Percentiles rank a stretch among this genome's conserved stretches.
These are phyloP conservation scores for Metschnikowia koreensis DNA, from an alignment of 805 yeast species.

Conservation along the genomic window DNA sequence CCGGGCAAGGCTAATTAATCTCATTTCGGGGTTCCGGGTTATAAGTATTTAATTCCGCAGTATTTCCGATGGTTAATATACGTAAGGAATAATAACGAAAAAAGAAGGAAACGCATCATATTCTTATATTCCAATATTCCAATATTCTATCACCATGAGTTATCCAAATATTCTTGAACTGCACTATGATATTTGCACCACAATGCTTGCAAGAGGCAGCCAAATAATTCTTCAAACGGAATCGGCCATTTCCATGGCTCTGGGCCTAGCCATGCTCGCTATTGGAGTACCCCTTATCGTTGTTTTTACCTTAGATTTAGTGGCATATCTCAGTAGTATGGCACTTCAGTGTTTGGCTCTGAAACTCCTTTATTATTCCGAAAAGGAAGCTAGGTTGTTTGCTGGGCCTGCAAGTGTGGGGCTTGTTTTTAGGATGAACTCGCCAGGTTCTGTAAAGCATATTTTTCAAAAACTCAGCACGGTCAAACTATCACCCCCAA, in stretches of 20 bases:
- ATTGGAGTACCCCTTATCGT: constrained; percentile 1
- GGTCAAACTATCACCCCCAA: neutral
- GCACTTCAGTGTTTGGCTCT: neutral
- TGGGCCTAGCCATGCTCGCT: constrained; percentile 6
- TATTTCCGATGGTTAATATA: too few relatives aligned
- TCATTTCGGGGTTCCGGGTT: neutral
- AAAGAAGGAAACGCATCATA: neutral
- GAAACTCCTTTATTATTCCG: neutral
- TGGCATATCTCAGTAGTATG: constrained; percentile 5
- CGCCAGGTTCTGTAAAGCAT: neutral
- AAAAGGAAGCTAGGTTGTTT: neutral
- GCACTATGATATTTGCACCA: neutral
- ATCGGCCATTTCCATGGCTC: constrained; percentile 1
- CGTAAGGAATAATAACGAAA: neutral
- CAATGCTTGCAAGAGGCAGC: neutral
- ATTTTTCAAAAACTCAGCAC: neutral
- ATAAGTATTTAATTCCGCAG: neutral
- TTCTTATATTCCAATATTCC: neutral
- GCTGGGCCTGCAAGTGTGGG: neutral
- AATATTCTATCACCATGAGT: neutral
- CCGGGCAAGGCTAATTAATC: neutral
- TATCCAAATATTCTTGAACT: neutral
- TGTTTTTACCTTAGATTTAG: constrained; percentile 2
- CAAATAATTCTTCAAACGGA: constrained; percentile 1
- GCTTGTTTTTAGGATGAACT: constrained; percentile 3